Percentiles rank a stretch among this genome's conserved stretches.
These are phyloP conservation scores for Novymonas esmeraldas DNA, from an alignment of 208 protist species.

Conservation along the genomic window DNA sequence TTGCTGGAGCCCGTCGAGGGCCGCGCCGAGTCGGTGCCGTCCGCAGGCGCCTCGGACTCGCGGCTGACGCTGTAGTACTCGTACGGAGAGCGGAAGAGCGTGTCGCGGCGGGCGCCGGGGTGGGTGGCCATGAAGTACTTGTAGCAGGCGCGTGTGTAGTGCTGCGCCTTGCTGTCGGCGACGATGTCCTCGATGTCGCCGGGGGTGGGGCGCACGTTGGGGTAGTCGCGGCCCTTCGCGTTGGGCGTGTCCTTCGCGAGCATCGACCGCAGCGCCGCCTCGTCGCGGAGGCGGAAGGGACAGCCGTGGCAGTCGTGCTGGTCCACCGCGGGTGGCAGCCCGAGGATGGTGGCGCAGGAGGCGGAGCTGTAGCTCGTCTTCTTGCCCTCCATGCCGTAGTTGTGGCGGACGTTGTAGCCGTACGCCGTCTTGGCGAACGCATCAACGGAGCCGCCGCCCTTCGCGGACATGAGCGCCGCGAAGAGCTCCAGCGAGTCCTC, in stretches of 20 bases:
- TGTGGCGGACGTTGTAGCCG: slow-evolving; percentile 92
- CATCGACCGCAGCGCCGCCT: slow-evolving; percentile 62
- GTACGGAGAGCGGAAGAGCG: slow-evolving; percentile 87
- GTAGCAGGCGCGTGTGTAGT: slow-evolving; percentile 92
- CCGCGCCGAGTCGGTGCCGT: slow-evolving; percentile 15
- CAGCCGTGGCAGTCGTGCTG: slow-evolving; percentile 91
- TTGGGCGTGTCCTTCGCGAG: slow-evolving; percentile 56
- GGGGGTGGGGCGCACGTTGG: slow-evolving; percentile 38
- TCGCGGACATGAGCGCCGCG: slow-evolving; percentile 82
- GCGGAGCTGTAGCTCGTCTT: slow-evolving; percentile 89
- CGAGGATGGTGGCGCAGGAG: slow-evolving; percentile 82
- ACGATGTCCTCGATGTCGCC: slow-evolving; percentile 91
- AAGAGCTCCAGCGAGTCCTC: slow-evolving; percentile 89
- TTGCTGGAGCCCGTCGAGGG: slow-evolving; percentile 17
- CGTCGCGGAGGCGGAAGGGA: slow-evolving; percentile 88
- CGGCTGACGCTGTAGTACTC: slow-evolving; percentile 82
- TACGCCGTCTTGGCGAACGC: slow-evolving; percentile 86
- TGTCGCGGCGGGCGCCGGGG: slow-evolving; percentile 73
- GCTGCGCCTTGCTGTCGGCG: slow-evolving; percentile 79
- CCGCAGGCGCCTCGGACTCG: slow-evolving; percentile 39
- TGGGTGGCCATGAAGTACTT: slow-evolving; percentile 93
- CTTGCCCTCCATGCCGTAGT: slow-evolving; percentile 93
- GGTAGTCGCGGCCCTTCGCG: slow-evolving; percentile 52
- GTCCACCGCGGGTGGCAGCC: slow-evolving; percentile 80
- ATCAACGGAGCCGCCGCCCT: slow-evolving; percentile 74